These are phyloP conservation scores for Chrysosporium keratinophilum DNA, from an alignment of 2,329 filamentous ascomycete genomes.

Conservation along the genomic window DNA sequence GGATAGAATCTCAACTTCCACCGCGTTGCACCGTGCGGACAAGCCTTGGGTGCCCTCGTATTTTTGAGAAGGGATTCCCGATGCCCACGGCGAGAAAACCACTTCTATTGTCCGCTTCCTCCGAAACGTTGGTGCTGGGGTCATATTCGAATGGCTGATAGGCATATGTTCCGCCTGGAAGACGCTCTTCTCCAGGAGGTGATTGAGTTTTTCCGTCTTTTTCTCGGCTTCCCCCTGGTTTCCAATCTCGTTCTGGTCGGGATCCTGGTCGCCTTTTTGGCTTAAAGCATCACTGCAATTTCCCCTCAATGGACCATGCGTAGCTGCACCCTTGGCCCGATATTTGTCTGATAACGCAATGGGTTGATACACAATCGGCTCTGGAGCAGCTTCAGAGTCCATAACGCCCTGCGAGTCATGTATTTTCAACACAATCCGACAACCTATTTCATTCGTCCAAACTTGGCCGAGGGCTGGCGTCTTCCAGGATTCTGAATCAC, in stretches of 20 bases:
- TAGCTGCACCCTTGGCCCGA: neutral
- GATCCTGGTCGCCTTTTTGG: neutral
- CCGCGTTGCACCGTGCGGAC: neutral
- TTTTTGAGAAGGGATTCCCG: constrained; percentile 24
- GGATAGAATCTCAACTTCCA: neutral
- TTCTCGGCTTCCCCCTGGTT: neutral
- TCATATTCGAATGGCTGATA: neutral
- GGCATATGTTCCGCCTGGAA: neutral
- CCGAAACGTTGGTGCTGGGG: neutral
- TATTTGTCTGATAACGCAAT: neutral
- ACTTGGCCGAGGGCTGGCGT: constrained; percentile 79
- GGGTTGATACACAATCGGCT: neutral
- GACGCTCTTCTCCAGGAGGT: neutral
- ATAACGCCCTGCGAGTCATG: constrained; percentile 36
- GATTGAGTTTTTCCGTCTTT: neutral
- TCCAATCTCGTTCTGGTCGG: neutral
- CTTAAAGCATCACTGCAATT: neutral
- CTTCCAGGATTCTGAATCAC: constrained; percentile 42
- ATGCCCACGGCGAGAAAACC: constrained; percentile 73
- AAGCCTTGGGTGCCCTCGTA: neutral
- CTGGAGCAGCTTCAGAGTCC: neutral
- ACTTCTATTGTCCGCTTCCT: constrained; percentile 53
- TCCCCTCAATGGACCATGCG: neutral
- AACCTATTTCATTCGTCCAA: constrained; percentile 82
- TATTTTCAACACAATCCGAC: constrained; percentile 71